Conservation (phyloP, 192 early-diverging fungal genomes). For the Podila horticola region DNA sequence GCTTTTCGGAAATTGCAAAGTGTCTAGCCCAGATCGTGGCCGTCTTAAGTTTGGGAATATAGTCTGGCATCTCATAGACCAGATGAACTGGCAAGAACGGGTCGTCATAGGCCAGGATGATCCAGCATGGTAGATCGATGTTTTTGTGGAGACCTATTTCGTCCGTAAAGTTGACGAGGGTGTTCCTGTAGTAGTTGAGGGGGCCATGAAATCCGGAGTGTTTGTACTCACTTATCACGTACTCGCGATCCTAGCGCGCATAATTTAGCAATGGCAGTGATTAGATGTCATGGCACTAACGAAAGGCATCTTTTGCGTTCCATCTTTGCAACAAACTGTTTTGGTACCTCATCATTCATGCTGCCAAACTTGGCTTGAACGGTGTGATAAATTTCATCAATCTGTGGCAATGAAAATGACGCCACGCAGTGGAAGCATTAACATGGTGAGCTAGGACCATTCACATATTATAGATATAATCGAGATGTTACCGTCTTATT, state of each 20-base stretch:
- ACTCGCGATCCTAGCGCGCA: slow-evolving; percentile 31
- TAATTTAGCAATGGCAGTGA: too few species aligned
- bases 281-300: too few species aligned
- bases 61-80: slow-evolving; percentile 10
- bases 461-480: too few species aligned
- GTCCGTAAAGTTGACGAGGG: slow-evolving; percentile 50
- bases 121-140: slow-evolving; percentile 20
- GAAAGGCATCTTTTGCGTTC: too few species aligned
- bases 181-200: slow-evolving; percentile 49
- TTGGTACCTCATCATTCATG: too few species aligned
- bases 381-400: too few species aligned
- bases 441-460: too few species aligned
- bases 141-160: slow-evolving; percentile 3
- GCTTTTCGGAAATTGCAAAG: slow-evolving; percentile 39
- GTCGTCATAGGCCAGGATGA: slow-evolving; percentile 20
- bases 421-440: too few species aligned
- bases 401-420: too few species aligned
- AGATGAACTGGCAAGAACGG: slow-evolving; percentile 7
- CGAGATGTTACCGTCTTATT: neutral
- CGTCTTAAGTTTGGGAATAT: slow-evolving; percentile 16
- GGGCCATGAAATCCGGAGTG: slow-evolving; percentile 36
- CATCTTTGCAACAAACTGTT: too few species aligned
- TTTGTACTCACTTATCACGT: slow-evolving; percentile 32
- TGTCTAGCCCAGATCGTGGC: slow-evolving; percentile 10
- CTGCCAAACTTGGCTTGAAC: too few species aligned